phyloP scores from a whole-genome alignment of 2,329 filamentous ascomycete genomes.

The Ascochyta lentis region DNA sequence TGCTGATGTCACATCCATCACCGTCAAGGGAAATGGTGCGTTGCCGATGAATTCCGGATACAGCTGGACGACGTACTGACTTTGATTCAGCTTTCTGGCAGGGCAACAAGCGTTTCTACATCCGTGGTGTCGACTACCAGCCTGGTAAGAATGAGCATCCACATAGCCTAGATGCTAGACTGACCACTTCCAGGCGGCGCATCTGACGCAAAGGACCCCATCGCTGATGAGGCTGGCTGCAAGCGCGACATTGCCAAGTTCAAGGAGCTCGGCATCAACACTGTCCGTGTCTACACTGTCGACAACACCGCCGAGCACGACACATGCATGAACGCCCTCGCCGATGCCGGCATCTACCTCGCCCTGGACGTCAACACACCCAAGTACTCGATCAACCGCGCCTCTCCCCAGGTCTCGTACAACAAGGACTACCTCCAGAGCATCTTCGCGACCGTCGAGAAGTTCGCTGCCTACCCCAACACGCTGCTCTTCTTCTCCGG shows the following conservation, averaged over 20 bases:
- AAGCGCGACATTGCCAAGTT: slow-evolving; percentile 81
- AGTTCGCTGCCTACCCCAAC: slow-evolving; percentile 83
- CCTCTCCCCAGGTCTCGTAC: slow-evolving; percentile 76
- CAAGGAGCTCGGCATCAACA: slow-evolving; percentile 87
- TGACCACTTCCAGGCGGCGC: slow-evolving; percentile 58
- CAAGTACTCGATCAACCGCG: slow-evolving; percentile 84
- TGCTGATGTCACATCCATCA: slow-evolving; percentile 59
- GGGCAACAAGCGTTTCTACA: slow-evolving; percentile 66
- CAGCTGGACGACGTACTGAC: slow-evolving; percentile 27
- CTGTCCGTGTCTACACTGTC: slow-evolving; percentile 88
- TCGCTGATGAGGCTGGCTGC: slow-evolving; percentile 74
- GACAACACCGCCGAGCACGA: slow-evolving; percentile 86
- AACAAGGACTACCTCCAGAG: slow-evolving; percentile 85
- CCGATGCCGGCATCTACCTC: slow-evolving; percentile 87
- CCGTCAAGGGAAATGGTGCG: slow-evolving; percentile 67
- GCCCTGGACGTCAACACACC: slow-evolving; percentile 93
- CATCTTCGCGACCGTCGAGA: slow-evolving; percentile 87
- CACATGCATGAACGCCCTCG: slow-evolving; percentile 81
- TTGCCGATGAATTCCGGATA: not conserved
- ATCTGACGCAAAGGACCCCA: slow-evolving; percentile 72
- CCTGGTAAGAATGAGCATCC: slow-evolving; percentile 50
- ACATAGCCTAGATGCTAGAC: not conserved
- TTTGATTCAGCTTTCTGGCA: slow-evolving; percentile 63
- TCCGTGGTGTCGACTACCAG: slow-evolving; percentile 70
- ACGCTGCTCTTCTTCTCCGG: slow-evolving; percentile 84